Evolutionary conservation across 2,329 filamentous ascomycete species (phyloP).

Genomic region (Neopestalotiopsis sp.): DNA sequence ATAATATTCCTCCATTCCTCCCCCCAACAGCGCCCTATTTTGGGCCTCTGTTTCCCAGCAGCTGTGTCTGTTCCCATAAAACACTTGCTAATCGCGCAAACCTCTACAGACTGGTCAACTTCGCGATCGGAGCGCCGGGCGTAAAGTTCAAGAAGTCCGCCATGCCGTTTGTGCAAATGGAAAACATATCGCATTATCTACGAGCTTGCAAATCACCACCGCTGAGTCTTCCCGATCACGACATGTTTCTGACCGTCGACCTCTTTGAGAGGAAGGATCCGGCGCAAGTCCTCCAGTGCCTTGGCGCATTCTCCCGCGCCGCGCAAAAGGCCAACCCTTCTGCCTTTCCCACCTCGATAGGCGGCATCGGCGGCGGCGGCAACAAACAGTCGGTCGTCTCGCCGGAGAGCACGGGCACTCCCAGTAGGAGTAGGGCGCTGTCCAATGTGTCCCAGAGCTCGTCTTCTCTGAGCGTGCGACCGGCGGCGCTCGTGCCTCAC

Average conservation of each 20-base stretch:
- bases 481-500: conserved; percentile 48
- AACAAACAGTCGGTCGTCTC: conserved; percentile 64
- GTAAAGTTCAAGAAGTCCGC: conserved; percentile 89
- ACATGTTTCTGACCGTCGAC: conserved; percentile 96
- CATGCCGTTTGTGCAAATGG: conserved; percentile 99
- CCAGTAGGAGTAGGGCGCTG: conserved; percentile 50
- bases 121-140: conserved; percentile 75
- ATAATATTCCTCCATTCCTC: conserved; percentile 18
- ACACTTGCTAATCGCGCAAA: not conserved
- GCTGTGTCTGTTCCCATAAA: not conserved
- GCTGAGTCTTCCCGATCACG: conserved; percentile 87
- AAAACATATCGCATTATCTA: conserved; percentile 97
- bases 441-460: conserved; percentile 66
- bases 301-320: conserved; percentile 88
- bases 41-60: not conserved
- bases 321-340: conserved; percentile 77
- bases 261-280: conserved; percentile 95
- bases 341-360: conserved; percentile 77
- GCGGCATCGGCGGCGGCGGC: conserved; percentile 48
- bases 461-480: conserved; percentile 48
- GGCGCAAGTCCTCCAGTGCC: conserved; percentile 91
- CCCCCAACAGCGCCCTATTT: not conserved
- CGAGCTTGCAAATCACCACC: conserved; percentile 84
- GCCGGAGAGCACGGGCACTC: conserved; percentile 70
- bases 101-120: conserved; percentile 74